Base-by-base conservation (phyloP, 345 rosid genomes). In the Raphanus sativus region DNA sequence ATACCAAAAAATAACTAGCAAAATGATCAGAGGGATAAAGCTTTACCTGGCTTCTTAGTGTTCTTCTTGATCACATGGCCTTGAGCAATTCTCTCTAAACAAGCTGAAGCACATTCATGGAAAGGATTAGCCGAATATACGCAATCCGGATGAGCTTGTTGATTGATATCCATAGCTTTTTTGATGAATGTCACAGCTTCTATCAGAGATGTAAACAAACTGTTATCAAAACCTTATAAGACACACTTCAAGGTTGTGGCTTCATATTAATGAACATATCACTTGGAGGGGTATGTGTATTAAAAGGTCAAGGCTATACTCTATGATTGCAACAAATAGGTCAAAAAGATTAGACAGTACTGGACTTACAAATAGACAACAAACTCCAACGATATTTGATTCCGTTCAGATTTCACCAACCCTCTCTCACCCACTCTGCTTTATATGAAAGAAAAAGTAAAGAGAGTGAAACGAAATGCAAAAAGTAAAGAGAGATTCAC, bases 31-130 rank as follows among this genome's bases (percentile, higher is more conserved):
- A 54, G 21, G 21, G 21, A 16, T 10, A 36, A 28, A 6, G 0
- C 0, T 42, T 15, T 52, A 80, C 83, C 42, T 65, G 58, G 79
- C 36, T 80, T 80, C 76, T 80, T 80, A 52, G 75, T 58, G 28
- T n/a, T 45, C 71, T 75, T 80, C 76, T 70, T 80, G 62, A 6
- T 48, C 55, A 48, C 83, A 70, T 75, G 79, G 62, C 83, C 83
- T 74, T 80, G 83, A 74, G 83, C 63, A 58, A 80, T 80, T 70
- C 29, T 75, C 76, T 80, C 83, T 65, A 80, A 70, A 80, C 83
- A 80, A 56, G 79, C 75, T 15, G 79, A 56, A 64, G 83, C 79
- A 75, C 83, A 80, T 70, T 80, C 83, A 58, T 80, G 83, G 17
- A 74, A 80, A 64, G 83, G 83, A 63, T 80, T 80, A 7, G 54